Evolutionary conservation across 148 eudicot species (phyloP), one percentile per base, ranked within the genome.

Genomic region (Amaranthus hypochondriacus): DNA sequence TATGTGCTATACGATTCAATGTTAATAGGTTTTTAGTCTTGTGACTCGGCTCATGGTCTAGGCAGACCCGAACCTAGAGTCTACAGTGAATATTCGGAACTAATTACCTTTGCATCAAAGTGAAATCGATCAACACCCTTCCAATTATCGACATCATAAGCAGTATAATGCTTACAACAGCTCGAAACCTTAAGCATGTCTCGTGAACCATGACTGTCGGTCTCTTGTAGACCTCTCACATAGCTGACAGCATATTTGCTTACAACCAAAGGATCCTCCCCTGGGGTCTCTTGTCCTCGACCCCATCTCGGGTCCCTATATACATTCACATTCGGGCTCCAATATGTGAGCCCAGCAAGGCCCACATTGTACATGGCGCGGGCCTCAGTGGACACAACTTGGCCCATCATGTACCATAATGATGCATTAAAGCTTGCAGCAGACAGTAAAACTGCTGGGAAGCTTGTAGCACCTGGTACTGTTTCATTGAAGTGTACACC

Each of bases 381-480:
- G 10, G 83, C 86, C 72, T 83, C 86, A 0, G 81, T 80, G 0
- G 83, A 83, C 69, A 84, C 87, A 48, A 75, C 86, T 55, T 58
- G 69, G 2, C 83, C 87, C 70, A 87, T 74, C 39, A 59, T 80
- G 44, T 82, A 82, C 89, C 92, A 88, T 39, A 86, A 57, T 10
- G 80, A 39, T 0, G 67, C 73, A 71, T 88, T 86, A 46, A 86
- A 88, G 9, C 83, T 75, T 21, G 92, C 87, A 14, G 88, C 88
- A 15, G 89, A 69, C 3, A 86, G 80, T 48, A 88, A 83, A 12
- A 87, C 88, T 5, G 82, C 84, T 0, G 92, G 89, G 18, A 88
- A 88, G 5, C 86, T 88, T 2, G 92, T 86, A 13, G 92, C 92
- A 6, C 87, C 86, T 0, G 74, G 75, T 28, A 88, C 79, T 9